Base-by-base conservation (phyloP, 2,329 filamentous ascomycete genomes). In the Apiospora kogelbergensis region DNA sequence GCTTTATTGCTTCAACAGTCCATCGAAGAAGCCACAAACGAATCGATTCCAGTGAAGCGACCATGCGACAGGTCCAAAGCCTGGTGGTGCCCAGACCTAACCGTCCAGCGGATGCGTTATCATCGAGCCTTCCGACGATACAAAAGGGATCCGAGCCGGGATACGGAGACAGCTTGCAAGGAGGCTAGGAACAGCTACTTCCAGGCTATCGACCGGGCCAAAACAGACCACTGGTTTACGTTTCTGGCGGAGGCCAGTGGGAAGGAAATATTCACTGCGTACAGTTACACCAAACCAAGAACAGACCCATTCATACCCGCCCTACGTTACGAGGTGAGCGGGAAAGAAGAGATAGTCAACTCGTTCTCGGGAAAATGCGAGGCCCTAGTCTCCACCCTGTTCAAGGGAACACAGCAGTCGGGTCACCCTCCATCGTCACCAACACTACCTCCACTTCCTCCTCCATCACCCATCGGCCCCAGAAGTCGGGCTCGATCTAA, bases 11-110 rank as follows among this genome's bases (percentile, higher is more conserved):
- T 46, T 11, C 44, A 46, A 46, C 44, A 6, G n/a, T n/a, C 44
- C 44, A 24, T 46, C 44, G 44, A 46, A 46, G 44, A 6, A 46
- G 44, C 44, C n/a, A 24, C 44, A 46, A 46, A 46, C n/a, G 44
- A 24, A 46, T 46, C 44, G n/a, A 46, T 46, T n/a, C n/a, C n/a
- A 46, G 44, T 46, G 44, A 46, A 46, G n/a, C 44, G 44, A 63
- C 53, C 53, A 63, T 63, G 57, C 57, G 57, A 63, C 57, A 63
- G 26, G 30, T 63, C 57, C 57, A 63, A 63, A 63, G 57, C 57
- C 57, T 30, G 22, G 53, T 30, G 53, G 53, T 63, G 53, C 37
- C 26, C 37, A 63, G 53, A 63, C 53, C 53, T 63, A 26, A 63
- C 53, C 37, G 53, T 63, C 53, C 53, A n/a, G 57, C 57, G 57